A percentile compares a stretch with the other conserved stretches of the same genome.
Conservation (phyloP, 2,329 filamentous ascomycete genomes). For the Alternaria sp. region DNA sequence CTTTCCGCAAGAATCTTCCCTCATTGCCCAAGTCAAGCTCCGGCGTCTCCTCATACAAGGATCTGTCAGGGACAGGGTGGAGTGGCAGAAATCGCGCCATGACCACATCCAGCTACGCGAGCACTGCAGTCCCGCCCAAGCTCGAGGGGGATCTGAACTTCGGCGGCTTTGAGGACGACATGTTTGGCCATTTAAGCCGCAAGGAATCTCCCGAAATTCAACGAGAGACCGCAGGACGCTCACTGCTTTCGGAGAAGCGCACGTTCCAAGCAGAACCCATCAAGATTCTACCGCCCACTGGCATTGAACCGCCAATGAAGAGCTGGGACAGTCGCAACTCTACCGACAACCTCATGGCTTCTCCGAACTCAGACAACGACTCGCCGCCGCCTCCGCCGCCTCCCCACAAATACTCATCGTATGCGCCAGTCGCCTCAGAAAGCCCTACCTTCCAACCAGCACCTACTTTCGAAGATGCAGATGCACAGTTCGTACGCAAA, state of each 20-base stretch:
- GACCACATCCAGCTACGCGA: slow-evolving; percentile 58
- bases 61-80: slow-evolving; percentile 18
- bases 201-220: slow-evolving; percentile 38
- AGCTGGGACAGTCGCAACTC: slow-evolving; percentile 61
- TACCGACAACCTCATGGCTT: slow-evolving; percentile 57
- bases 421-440: slow-evolving; percentile 42
- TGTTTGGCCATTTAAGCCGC: slow-evolving; percentile 53
- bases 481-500: slow-evolving; percentile 36
- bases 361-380: slow-evolving; percentile 44
- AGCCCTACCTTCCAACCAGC: slow-evolving; percentile 37
- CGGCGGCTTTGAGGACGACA: slow-evolving; percentile 55
- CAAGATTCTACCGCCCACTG: slow-evolving; percentile 51
- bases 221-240: slow-evolving; percentile 35
- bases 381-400: slow-evolving; percentile 43
- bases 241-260: slow-evolving; percentile 44
- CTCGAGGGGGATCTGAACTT: slow-evolving; percentile 51
- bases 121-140: slow-evolving; percentile 59
- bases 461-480: slow-evolving; percentile 35
- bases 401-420: slow-evolving; percentile 42
- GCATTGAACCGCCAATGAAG: slow-evolving; percentile 57
- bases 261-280: slow-evolving; percentile 51
- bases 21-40: slow-evolving; percentile 32
- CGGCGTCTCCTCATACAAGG: slow-evolving; percentile 26
- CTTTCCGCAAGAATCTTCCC: slow-evolving; percentile 38
- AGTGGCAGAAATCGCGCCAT: slow-evolving; percentile 46